These are phyloP conservation scores for Psilocybe sp. DNA, from an alignment of 768 basidiomycete species.

Conservation along the genomic window DNA sequence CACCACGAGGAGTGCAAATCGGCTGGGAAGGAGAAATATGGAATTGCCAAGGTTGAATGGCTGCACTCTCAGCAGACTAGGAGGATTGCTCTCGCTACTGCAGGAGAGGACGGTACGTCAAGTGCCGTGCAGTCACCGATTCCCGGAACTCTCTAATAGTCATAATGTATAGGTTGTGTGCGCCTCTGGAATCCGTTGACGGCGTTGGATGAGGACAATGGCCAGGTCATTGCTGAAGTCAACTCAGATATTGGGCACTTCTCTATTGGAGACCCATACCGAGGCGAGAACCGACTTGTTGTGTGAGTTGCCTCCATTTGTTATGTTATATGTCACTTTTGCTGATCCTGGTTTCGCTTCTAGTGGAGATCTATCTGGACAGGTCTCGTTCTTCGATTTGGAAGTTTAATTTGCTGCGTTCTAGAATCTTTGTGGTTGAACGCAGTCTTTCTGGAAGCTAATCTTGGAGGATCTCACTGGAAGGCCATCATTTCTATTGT, in stretches of 20 bases:
- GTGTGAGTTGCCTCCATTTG: slow-evolving; percentile 41
- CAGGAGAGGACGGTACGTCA: slow-evolving; percentile 59
- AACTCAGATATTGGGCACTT: slow-evolving; percentile 59
- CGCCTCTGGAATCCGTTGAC: slow-evolving; percentile 64
- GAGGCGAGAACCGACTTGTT: slow-evolving; percentile 53
- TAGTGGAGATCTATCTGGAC: slow-evolving; percentile 50
- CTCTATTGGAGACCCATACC: slow-evolving; percentile 51
- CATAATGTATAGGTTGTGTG: slow-evolving; percentile 52
- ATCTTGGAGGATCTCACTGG: too few species aligned
- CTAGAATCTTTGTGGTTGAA: too few species aligned
- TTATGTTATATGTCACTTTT: not conserved
- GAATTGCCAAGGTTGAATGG: slow-evolving; percentile 55
- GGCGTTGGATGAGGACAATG: slow-evolving; percentile 36
- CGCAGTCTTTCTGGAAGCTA: too few species aligned
- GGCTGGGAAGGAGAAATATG: slow-evolving; percentile 35
- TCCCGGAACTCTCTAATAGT: not conserved
- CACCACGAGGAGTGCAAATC: slow-evolving; percentile 38
- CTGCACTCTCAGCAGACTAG: slow-evolving; percentile 34
- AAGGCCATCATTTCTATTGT: too few species aligned
- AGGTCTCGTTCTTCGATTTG: slow-evolving; percentile 41
- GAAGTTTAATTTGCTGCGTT: too few species aligned
- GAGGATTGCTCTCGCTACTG: slow-evolving; percentile 49
- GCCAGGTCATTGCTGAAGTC: slow-evolving; percentile 47
- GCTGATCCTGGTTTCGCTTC: not conserved
- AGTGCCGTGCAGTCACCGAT: not conserved